These are phyloP conservation scores for Tetrapyrgos nigripes DNA, from an alignment of 1,284 basidiomycete species.

Conservation along the genomic window DNA sequence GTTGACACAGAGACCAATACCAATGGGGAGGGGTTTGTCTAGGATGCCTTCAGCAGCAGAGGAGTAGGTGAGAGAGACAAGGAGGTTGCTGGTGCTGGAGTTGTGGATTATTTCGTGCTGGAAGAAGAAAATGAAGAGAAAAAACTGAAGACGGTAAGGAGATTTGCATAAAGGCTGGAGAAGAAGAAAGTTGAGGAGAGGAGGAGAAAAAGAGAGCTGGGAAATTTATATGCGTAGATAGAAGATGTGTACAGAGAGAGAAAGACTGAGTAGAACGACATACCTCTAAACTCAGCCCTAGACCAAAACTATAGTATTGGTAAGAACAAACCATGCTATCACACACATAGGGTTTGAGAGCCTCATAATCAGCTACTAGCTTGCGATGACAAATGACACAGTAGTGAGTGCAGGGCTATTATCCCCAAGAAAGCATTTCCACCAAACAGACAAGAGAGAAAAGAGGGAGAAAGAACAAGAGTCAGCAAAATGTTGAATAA, in stretches of 20 bases:
- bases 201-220: not conserved
- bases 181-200: not conserved
- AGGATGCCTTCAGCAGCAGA: constrained; percentile 56
- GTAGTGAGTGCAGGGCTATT: constrained; percentile 66
- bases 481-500: not conserved
- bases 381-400: constrained; percentile 70
- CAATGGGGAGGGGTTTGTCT: constrained; percentile 62
- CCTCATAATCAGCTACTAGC: constrained; percentile 56
- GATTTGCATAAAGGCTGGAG: not conserved
- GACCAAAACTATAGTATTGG: constrained; percentile 66
- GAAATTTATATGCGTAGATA: not conserved
- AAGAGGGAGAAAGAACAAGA: no score
- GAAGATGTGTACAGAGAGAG: constrained; percentile 14
- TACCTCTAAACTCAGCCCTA: constrained; percentile 69
- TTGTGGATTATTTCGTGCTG: constrained; percentile 71
- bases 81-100: constrained; percentile 61
- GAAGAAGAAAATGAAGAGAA: not conserved
- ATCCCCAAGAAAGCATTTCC: not conserved
- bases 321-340: constrained; percentile 63
- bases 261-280: not conserved
- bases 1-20: constrained; percentile 61
- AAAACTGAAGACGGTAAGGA: not conserved
- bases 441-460: not conserved
- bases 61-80: constrained; percentile 63
- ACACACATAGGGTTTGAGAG: constrained; percentile 73